Conservation (phyloP, 257 asterid genomes). For the Vinca minor region DNA sequence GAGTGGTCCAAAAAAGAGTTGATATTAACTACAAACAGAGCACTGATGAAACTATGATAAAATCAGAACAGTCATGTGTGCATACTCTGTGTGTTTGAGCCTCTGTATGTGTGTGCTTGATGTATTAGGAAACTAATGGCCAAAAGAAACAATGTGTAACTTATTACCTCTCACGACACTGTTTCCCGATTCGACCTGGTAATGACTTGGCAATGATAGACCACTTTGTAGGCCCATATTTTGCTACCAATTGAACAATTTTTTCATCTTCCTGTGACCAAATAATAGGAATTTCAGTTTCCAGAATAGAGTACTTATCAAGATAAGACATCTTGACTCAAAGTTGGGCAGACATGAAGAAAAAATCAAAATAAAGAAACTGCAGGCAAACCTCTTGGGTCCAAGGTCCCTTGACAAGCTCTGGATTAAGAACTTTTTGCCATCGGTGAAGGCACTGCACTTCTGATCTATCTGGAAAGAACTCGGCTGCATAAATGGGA, state of each 20-base stretch:
- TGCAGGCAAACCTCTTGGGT: constrained; percentile 62
- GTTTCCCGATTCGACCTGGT: constrained; percentile 99
- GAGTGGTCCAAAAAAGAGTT: background rate
- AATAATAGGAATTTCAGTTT: constrained; percentile 3
- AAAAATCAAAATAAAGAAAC: constrained; percentile 9
- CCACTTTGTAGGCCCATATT: constrained; percentile 96
- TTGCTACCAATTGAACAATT: constrained; percentile 71
- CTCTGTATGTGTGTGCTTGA: no score
- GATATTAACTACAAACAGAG: background rate
- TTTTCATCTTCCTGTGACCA: constrained; percentile 82
- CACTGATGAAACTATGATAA: background rate
- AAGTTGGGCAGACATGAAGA: constrained; percentile 2
- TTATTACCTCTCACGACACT: constrained; percentile 95
- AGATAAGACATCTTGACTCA: constrained; percentile 12
- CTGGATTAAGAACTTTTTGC: constrained; percentile 99
- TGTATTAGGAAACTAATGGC: no score
- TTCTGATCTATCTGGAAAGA: constrained; percentile 96
- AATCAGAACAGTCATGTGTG: background rate
- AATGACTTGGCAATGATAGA: constrained; percentile 86
- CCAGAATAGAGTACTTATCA: background rate
- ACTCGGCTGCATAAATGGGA: constrained; percentile 60
- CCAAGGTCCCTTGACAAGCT: constrained; percentile 99
- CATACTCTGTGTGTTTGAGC: background rate
- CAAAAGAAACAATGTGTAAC: background rate
- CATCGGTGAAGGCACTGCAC: constrained; percentile 99